These are phyloP conservation scores for Penicillium expansum DNA, from an alignment of 2,329 filamentous ascomycete species.

Conservation along the genomic window DNA sequence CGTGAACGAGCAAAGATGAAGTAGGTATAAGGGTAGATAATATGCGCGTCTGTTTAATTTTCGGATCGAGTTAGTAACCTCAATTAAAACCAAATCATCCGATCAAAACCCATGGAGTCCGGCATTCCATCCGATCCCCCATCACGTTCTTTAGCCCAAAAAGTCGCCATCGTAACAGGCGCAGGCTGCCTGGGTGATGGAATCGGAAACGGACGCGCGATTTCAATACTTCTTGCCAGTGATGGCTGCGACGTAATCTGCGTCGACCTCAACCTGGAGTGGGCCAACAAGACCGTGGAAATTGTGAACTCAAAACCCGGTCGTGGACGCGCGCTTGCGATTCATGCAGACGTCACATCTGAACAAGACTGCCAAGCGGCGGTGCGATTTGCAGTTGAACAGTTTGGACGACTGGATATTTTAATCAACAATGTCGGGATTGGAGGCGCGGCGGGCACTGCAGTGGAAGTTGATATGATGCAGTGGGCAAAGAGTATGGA, in stretches of 20 bases:
- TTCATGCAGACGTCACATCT: conserved; percentile 54
- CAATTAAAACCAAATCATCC: background rate
- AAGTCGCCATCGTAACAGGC: conserved; percentile 53
- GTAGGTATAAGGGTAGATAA: background rate
- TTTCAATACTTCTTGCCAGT: conserved; percentile 58
- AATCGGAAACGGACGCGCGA: conserved; percentile 60
- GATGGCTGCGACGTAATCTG: conserved; percentile 61
- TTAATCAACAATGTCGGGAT: conserved; percentile 65
- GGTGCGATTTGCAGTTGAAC: conserved; percentile 35
- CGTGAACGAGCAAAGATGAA: background rate
- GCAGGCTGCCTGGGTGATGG: conserved; percentile 57
- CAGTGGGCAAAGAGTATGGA: conserved; percentile 58
- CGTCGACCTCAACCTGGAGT: conserved; percentile 51
- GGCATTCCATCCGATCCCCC: conserved; percentile 21
- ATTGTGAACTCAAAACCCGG: conserved; percentile 48
- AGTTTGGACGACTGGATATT: conserved; percentile 60
- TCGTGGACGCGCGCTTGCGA: conserved; percentile 33
- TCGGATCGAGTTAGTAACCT: background rate
- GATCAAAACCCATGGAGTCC: conserved; percentile 15
- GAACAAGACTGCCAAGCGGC: conserved; percentile 51
- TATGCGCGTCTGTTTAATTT: background rate
- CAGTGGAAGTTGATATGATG: conserved; percentile 59
- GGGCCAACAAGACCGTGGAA: conserved; percentile 54
- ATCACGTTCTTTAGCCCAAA: conserved; percentile 16
- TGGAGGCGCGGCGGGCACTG: conserved; percentile 57